A percentile compares a stretch with the other conserved stretches of the same genome.
phyloP scores from a whole-genome alignment of 176 grass and related monocot species.

The Themeda triandra region DNA sequence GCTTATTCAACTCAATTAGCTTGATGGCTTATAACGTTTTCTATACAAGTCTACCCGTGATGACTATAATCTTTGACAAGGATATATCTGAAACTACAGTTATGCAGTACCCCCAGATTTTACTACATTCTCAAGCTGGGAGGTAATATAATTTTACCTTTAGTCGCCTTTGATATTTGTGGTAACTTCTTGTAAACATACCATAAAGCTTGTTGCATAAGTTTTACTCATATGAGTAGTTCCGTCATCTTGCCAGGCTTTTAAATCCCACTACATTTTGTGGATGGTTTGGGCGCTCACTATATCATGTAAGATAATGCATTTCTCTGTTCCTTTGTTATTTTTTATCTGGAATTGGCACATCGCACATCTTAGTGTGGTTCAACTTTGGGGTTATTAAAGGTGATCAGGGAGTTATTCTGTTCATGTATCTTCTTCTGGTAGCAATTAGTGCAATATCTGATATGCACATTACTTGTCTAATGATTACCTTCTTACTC shows the following conservation, averaged over 20 bases:
- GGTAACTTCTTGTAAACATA: neutral
- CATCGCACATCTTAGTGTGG: neutral
- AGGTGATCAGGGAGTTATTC: neutral
- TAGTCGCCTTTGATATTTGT: constrained; percentile 13
- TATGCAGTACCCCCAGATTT: constrained; percentile 73
- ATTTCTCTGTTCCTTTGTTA: constrained; percentile 10
- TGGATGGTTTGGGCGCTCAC: constrained; percentile 84
- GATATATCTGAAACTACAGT: constrained; percentile 74
- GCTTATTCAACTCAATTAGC: constrained; percentile 84
- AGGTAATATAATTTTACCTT: constrained; percentile 46
- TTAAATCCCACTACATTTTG: constrained; percentile 78
- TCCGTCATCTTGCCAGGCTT: constrained; percentile 46
- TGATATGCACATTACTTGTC: neutral
- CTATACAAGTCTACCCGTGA: constrained; percentile 83
- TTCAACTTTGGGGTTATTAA: neutral
- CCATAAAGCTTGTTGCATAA: constrained; percentile 10
- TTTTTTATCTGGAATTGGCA: neutral
- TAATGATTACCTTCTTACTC: neutral
- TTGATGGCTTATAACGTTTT: constrained; percentile 99
- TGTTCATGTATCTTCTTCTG: neutral
- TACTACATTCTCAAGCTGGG: constrained; percentile 83
- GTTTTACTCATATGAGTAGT: constrained; percentile 10
- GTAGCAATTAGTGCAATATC: neutral
- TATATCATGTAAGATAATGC: constrained; percentile 79
- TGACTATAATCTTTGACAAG: constrained; percentile 88